Percentiles rank a stretch among this genome's conserved stretches.
Evolutionary conservation across 257 asterid species (phyloP).

Genomic region (Plantago ovata): DNA sequence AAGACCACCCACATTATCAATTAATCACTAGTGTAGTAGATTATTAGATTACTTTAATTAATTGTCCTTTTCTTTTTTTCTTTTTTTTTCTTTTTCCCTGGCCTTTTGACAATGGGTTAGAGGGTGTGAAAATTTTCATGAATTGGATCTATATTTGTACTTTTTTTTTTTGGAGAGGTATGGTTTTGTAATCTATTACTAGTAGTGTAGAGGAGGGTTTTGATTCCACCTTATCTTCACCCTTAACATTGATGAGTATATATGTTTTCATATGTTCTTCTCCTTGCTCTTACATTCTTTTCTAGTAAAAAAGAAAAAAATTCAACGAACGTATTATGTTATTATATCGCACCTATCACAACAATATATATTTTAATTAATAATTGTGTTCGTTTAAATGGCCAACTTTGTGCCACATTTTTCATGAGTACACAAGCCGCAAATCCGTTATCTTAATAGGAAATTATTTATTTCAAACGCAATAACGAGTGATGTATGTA

Average conservation of each 20-base stretch:
- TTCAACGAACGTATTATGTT: too few relatives aligned
- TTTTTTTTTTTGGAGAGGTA: not conserved
- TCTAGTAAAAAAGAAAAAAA: too few relatives aligned
- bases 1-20: slow-evolving; percentile 33
- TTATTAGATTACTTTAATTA: slow-evolving; percentile 8
- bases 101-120: not conserved
- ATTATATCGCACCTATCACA: too few relatives aligned
- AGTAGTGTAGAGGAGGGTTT: slow-evolving; percentile 23
- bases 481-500: too few relatives aligned
- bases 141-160: not conserved
- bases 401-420: not conserved
- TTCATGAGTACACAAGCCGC: not conserved
- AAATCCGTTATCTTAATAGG: too few relatives aligned
- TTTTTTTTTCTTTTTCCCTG: not conserved
- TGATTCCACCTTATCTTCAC: slow-evolving; percentile 9
- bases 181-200: slow-evolving; percentile 25
- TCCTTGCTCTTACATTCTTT: not conserved
- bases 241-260: not conserved
- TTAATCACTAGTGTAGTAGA: slow-evolving; percentile 29
- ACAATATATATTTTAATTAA: too few relatives aligned
- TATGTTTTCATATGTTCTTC: not conserved
- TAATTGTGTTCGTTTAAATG: not conserved
- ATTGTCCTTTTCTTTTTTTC: slow-evolving; percentile 15
- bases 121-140: too few relatives aligned
- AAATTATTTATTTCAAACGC: too few relatives aligned